These are phyloP conservation scores for Chaetoceros tenuissimus DNA, from an alignment of 108 stramenopile genomes.

Conservation along the genomic window DNA sequence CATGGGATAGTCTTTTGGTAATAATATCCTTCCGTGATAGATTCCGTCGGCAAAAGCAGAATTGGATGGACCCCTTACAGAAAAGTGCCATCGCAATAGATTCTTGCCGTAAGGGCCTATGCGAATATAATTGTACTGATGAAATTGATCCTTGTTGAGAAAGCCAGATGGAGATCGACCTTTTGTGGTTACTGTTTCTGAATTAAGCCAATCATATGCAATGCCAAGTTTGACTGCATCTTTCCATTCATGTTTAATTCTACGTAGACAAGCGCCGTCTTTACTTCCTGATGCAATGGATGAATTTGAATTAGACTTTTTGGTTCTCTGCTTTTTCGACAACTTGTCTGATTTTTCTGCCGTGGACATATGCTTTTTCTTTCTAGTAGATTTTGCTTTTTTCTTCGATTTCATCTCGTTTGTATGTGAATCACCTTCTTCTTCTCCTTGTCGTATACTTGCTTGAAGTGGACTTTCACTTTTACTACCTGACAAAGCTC, in stretches of 20 bases:
- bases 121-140: slow-evolving; percentile 26
- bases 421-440: too few species aligned
- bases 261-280: slow-evolving; percentile 36
- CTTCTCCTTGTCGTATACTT: too few species aligned
- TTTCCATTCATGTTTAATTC: slow-evolving; percentile 76
- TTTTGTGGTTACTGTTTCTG: slow-evolving; percentile 15
- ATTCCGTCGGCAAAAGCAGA: slow-evolving; percentile 64
- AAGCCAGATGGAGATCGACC: slow-evolving; percentile 6
- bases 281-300: slow-evolving; percentile 13
- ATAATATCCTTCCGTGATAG: slow-evolving; percentile 77
- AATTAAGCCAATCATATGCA: slow-evolving; percentile 72
- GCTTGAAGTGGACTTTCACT: too few species aligned
- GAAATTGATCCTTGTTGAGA: background rate
- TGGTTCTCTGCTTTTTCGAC: too few species aligned
- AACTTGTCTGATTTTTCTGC: too few species aligned
- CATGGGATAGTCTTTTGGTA: slow-evolving; percentile 80
- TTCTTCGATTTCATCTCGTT: too few species aligned
- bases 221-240: slow-evolving; percentile 70
- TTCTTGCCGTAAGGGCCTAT: slow-evolving; percentile 70
- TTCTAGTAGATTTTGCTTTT: too few species aligned
- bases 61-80: slow-evolving; percentile 54
- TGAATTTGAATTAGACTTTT: too few species aligned
- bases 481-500: too few species aligned
- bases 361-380: too few species aligned
- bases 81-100: slow-evolving; percentile 85